phyloP scores from a whole-genome alignment of 805 yeast species.

The Lipomyces mesembrius region DNA sequence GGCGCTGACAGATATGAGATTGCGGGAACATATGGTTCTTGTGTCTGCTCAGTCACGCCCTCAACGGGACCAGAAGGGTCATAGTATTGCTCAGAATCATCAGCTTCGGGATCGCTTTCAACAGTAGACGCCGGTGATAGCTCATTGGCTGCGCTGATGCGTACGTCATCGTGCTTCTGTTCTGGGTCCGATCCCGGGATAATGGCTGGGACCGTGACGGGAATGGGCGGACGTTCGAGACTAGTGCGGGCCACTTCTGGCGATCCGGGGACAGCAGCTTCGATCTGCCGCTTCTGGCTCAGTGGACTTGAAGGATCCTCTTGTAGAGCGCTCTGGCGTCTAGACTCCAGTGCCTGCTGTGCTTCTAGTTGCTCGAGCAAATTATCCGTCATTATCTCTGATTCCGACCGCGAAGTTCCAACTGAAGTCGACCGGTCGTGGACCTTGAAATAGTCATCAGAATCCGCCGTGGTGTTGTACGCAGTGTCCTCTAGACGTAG shows the following conservation, averaged over 20 bases:
- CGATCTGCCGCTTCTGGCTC: not conserved
- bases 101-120: not conserved
- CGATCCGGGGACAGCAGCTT: not conserved
- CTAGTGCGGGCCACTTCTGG: not conserved
- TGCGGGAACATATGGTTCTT: not conserved
- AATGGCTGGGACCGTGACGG: not conserved
- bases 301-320: not conserved
- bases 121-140: not conserved
- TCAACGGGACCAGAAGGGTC: not conserved
- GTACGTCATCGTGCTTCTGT: not conserved
- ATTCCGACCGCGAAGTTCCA: conserved; percentile 21
- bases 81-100: not conserved
- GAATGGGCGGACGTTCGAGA: conserved; percentile 1
- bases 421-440: conserved; percentile 23
- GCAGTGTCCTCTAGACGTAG: not conserved
- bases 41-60: not conserved
- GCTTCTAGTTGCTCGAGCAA: conserved; percentile 23
- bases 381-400: conserved; percentile 25
- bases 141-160: not conserved
- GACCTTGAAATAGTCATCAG: not conserved
- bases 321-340: not conserved
- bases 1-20: conserved; percentile 9
- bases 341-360: conserved; percentile 6
- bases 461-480: not conserved
- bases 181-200: not conserved